Evolutionary conservation across 345 rosid species (phyloP).

Genomic region (Citrus unshiu): DNA sequence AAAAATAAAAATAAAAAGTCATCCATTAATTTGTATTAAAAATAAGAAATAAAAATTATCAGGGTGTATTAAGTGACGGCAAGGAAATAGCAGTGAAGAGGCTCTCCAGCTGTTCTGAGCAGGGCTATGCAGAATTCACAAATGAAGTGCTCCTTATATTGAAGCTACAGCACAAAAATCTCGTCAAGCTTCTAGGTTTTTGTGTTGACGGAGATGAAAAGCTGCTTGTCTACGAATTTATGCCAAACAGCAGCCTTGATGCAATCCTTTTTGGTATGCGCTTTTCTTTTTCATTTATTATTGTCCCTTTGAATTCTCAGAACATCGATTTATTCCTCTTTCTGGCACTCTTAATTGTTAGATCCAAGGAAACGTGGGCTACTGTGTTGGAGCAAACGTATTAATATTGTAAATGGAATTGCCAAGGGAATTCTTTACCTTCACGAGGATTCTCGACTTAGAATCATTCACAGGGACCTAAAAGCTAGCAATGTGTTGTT

Average conservation of each 20-base stretch:
- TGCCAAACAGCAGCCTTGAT: constrained; percentile 55
- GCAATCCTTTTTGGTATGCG: constrained; percentile 36
- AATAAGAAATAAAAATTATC: not conserved
- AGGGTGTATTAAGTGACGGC: constrained; percentile 49
- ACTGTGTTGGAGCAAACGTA: constrained; percentile 23
- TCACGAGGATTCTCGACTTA: constrained; percentile 51
- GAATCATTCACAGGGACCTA: constrained; percentile 53
- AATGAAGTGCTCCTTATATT: constrained; percentile 38
- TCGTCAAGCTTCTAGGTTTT: constrained; percentile 52
- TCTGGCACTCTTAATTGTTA: not conserved
- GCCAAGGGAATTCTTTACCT: constrained; percentile 37
- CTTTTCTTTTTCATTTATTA: not conserved
- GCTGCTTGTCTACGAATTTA: constrained; percentile 52
- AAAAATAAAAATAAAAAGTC: not conserved
- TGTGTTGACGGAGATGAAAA: constrained; percentile 34
- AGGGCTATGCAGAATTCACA: constrained; percentile 32
- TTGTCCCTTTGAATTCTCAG: not conserved
- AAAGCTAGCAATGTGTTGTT: constrained; percentile 55
- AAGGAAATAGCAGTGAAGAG: constrained; percentile 48
- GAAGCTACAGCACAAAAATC: constrained; percentile 55
- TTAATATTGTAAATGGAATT: constrained; percentile 24
- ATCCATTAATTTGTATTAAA: no score
- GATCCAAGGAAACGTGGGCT: constrained; percentile 18
- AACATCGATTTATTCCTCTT: not conserved
- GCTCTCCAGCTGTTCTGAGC: constrained; percentile 24